phyloP scores from a whole-genome alignment of 768 basidiomycete genomes.

The Russula ochroleuca region DNA sequence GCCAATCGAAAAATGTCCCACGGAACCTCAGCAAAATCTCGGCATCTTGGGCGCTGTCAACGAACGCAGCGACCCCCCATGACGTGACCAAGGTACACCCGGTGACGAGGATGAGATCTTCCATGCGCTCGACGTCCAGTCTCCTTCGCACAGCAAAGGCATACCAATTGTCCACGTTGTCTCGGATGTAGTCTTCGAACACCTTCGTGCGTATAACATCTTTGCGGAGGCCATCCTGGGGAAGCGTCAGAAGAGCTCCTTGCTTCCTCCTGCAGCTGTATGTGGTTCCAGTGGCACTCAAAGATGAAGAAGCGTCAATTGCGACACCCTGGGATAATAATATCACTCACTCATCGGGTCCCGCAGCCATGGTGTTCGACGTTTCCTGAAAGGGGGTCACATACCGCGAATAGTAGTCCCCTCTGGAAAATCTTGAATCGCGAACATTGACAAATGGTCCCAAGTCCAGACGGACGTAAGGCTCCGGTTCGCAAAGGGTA shows the following conservation, averaged over 20 bases:
- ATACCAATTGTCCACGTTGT: slow-evolving; percentile 3
- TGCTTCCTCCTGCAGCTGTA: background rate
- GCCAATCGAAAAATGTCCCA: background rate
- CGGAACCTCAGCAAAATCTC: background rate
- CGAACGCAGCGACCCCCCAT: slow-evolving; percentile 7
- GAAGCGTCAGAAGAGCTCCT: slow-evolving; percentile 3
- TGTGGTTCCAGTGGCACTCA: background rate
- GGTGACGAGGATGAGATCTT: slow-evolving; percentile 19
- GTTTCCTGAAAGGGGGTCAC: background rate
- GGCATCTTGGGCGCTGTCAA: background rate
- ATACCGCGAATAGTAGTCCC: background rate
- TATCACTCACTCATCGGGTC: background rate
- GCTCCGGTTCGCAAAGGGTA: background rate
- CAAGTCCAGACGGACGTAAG: background rate
- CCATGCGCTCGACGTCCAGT: slow-evolving; percentile 8
- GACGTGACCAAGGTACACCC: slow-evolving; percentile 14
- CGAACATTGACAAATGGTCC: background rate
- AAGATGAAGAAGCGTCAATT: background rate
- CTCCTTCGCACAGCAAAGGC: background rate
- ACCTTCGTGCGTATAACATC: slow-evolving; percentile 11
- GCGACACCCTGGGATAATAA: background rate
- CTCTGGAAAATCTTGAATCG: background rate
- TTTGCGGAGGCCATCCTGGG: background rate
- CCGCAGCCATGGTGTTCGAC: background rate
- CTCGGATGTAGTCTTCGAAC: slow-evolving; percentile 15